Conservation (phyloP, 192 early-diverging fungal species). For the Gonapodya prolifera region DNA sequence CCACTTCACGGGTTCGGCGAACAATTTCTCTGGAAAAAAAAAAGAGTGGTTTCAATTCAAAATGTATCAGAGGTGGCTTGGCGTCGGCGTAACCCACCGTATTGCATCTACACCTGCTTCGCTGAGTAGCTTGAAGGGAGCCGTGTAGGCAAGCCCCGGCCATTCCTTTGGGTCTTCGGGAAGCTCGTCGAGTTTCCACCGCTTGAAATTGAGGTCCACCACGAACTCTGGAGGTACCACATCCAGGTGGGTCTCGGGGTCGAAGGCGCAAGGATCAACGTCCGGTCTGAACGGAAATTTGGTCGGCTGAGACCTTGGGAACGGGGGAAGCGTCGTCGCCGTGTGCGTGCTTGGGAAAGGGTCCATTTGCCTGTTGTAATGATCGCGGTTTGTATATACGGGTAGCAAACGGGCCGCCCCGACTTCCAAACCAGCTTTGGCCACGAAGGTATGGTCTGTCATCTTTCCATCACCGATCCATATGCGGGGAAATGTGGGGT, state of each 20-base stretch:
- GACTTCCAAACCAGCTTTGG: no score
- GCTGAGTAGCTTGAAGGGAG: neutral
- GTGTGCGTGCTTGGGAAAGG: neutral
- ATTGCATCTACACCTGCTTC: neutral
- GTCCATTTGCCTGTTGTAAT: no score
- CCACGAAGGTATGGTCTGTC: no score
- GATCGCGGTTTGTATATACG: no score
- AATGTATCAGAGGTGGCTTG: no score
- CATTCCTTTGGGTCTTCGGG: neutral
- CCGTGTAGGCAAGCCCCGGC: neutral
- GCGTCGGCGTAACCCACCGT: neutral
- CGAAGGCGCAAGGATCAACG: neutral
- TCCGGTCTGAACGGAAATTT: neutral
- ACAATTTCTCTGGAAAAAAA: neutral
- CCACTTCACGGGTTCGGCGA: neutral
- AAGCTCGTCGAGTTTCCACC: neutral
- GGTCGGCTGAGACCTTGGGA: neutral
- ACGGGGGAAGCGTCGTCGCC: neutral
- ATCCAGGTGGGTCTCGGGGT: neutral
- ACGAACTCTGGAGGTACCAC: neutral
- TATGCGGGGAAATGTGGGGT: no score
- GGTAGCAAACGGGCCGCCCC: no score
- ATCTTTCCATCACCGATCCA: no score
- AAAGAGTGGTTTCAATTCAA: no score
- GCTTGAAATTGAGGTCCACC: neutral